Evolutionary conservation across 257 asterid species (phyloP), one percentile per base, ranked within the genome.

Genomic region (Thymus mandschuricus): DNA sequence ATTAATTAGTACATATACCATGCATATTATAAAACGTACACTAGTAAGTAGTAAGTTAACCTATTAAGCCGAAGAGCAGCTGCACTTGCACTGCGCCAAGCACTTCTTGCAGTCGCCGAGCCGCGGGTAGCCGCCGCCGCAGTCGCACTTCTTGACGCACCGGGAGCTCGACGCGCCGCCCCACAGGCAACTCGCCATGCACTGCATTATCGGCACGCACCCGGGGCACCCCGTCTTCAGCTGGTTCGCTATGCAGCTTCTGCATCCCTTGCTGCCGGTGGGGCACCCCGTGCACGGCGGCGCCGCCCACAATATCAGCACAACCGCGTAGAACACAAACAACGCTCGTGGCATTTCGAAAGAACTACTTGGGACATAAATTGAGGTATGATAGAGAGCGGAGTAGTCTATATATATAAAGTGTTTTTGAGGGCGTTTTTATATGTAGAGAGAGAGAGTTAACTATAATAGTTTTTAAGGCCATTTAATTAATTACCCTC

Each of bases 101-200:
- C 97, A 92, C 46, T 83, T 87, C 72, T 86, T 87, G 82, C 98
- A 92, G 44, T 90, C 96, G 76, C 52, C 12, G 9, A 85, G 70
- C 70, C 83, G 76, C 0, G 96, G 97, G 35, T 87, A 92, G 0
- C 79, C 85, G 3, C 80, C 83, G 41, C 68, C 72, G 70, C 97
- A 88, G 44, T 90, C 96, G 46, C 98, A 90, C 78, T 82, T 90
- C 81, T 88, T 87, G 56, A 38, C 55, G 43, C 98, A 92, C 9
- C 66, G 81, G 61, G 84, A 15, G 1, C 84, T 86, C 0, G 86
- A 52, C 2, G 80, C 43, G 35, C 93, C 95, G 5, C 75, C 82
- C 97, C 93, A 88, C 75, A 92, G 74, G 9, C 98, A 92, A 44
- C 55, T 64, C 8, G 88, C 87, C 95, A 84, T 83, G 86, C 98